Percentiles rank a stretch among this genome's conserved stretches.
Evolutionary conservation across 2,329 filamentous ascomycete species (phyloP).

Genomic region (Fusarium zealandicum): DNA sequence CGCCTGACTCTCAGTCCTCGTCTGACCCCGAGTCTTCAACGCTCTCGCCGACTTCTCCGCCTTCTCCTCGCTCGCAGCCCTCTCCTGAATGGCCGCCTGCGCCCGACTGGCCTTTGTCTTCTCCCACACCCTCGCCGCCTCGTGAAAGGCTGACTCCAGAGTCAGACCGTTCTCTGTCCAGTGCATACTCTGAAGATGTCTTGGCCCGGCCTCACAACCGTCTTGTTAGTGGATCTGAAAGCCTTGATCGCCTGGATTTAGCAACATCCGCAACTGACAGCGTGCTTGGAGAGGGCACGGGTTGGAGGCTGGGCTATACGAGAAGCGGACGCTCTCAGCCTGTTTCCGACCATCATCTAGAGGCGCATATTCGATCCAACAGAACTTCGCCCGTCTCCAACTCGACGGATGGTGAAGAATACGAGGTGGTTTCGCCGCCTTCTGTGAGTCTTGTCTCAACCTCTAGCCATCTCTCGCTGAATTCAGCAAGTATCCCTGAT

Average conservation of each 20-base stretch:
- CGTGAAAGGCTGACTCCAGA: neutral
- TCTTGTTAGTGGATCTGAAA: neutral
- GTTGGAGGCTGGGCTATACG: neutral
- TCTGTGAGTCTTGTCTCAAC: neutral
- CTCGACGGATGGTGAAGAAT: neutral
- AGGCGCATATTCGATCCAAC: neutral
- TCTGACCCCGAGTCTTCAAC: neutral
- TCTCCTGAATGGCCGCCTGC: neutral
- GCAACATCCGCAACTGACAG: neutral
- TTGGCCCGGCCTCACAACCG: neutral
- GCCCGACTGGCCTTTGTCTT: neutral
- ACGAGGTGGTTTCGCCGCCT: neutral
- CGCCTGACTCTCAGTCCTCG: neutral
- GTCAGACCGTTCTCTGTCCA: neutral
- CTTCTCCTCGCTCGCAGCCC: neutral
- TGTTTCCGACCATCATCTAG: neutral
- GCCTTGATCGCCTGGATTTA: neutral
- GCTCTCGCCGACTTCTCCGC: neutral
- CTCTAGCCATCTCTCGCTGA: neutral
- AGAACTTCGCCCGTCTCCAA: neutral
- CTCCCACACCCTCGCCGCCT: neutral
- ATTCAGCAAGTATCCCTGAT: neutral
- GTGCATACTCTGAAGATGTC: neutral
- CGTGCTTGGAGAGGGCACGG: neutral
- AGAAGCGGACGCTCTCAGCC: neutral